Evolutionary conservation across 2,329 filamentous ascomycete species (phyloP).

Genomic region (Ophiocordyceps robertsii): DNA sequence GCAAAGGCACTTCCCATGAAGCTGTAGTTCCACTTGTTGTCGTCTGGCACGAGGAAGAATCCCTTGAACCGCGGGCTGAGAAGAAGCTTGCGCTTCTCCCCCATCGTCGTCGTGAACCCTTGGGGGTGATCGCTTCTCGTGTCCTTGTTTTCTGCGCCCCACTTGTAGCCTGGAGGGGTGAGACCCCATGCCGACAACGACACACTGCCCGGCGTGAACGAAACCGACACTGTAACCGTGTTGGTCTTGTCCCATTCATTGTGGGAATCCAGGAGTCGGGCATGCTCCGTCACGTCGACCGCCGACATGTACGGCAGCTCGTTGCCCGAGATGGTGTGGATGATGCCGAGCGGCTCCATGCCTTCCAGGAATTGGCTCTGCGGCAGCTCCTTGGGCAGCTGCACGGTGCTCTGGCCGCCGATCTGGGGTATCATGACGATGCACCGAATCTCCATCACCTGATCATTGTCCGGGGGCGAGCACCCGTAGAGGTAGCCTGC

Average conservation of each 20-base stretch:
- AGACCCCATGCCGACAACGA: constrained; percentile 89
- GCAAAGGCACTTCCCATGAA: constrained; percentile 91
- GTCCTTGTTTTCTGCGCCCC: constrained; percentile 95
- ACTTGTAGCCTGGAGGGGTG: constrained; percentile 85
- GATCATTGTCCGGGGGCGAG: constrained; percentile 85
- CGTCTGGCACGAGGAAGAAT: constrained; percentile 91
- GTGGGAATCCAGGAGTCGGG: constrained; percentile 77
- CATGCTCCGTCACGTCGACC: constrained; percentile 85
- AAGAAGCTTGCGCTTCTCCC: constrained; percentile 87
- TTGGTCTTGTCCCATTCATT: constrained; percentile 55
- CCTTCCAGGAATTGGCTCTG: constrained; percentile 80
- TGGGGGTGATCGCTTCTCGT: constrained; percentile 82
- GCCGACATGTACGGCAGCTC: constrained; percentile 96
- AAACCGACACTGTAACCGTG: constrained; percentile 87
- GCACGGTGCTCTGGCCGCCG: constrained; percentile 81
- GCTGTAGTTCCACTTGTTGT: constrained; percentile 89
- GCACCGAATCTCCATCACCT: constrained; percentile 92
- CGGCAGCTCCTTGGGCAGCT: constrained; percentile 78
- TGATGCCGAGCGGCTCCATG: constrained; percentile 84
- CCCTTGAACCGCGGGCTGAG: constrained; percentile 88
- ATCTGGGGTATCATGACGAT: constrained; percentile 98
- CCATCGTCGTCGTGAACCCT: constrained; percentile 84
- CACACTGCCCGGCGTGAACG: constrained; percentile 92
- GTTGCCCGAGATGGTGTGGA: constrained; percentile 90
- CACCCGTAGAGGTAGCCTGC: constrained; percentile 90